A percentile compares a stretch with the other conserved stretches of the same genome.
Evolutionary conservation across 805 yeast genomes (phyloP).

Genomic region (Alloascoidea hylecoeti): DNA sequence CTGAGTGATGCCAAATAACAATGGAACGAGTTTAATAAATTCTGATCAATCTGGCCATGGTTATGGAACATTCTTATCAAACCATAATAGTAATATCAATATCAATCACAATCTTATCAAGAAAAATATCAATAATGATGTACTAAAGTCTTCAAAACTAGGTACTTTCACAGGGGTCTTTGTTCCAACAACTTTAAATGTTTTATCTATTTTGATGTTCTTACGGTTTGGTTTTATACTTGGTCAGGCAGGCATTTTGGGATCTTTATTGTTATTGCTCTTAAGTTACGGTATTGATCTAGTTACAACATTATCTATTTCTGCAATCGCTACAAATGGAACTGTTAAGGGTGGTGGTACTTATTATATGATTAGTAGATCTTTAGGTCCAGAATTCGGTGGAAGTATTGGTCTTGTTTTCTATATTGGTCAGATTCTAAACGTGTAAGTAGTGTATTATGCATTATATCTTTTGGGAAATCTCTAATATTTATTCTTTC

Average conservation of each 20-base stretch:
- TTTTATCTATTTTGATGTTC: slow-evolving; percentile 87
- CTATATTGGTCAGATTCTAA: slow-evolving; percentile 86
- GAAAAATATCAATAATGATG: too few relatives aligned
- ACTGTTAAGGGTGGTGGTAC: slow-evolving; percentile 98
- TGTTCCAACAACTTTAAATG: slow-evolving; percentile 86
- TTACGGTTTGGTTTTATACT: slow-evolving; percentile 88
- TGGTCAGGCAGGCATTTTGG: slow-evolving; percentile 87
- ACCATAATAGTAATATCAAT: too few relatives aligned
- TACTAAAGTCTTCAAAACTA: slow-evolving; percentile 29
- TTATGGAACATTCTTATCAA: too few relatives aligned
- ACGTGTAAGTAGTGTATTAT: slow-evolving; percentile 20
- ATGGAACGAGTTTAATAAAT: too few relatives aligned
- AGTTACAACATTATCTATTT: slow-evolving; percentile 76
- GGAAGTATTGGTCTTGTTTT: slow-evolving; percentile 94
- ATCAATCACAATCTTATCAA: too few relatives aligned
- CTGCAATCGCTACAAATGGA: slow-evolving; percentile 96
- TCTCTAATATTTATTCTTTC: background rate
- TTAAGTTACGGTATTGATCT: slow-evolving; percentile 72
- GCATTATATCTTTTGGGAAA: background rate
- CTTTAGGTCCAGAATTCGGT: slow-evolving; percentile 96
- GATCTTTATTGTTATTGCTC: slow-evolving; percentile 51
- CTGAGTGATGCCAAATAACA: too few relatives aligned
- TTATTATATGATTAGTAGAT: slow-evolving; percentile 90
- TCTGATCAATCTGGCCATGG: too few relatives aligned
- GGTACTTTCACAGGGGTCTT: slow-evolving; percentile 86